A percentile compares a stretch with the other conserved stretches of the same genome.
These are phyloP conservation scores for Pseudogymnoascus sp. DNA, from an alignment of 2,329 filamentous ascomycete species.

Conservation along the genomic window DNA sequence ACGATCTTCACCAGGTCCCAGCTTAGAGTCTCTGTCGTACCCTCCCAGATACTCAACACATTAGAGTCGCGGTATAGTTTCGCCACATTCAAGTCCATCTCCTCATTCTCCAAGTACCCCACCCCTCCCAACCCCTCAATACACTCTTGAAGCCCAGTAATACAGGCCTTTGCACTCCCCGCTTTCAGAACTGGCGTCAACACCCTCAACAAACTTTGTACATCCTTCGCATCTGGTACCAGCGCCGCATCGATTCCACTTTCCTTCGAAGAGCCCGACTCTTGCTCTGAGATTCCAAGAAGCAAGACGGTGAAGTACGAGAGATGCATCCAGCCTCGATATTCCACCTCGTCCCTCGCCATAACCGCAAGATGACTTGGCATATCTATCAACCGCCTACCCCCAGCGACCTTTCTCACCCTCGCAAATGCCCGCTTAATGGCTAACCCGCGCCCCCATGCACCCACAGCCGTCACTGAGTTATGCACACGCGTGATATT, in stretches of 20 bases:
- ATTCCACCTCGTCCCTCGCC: slow-evolving; percentile 47
- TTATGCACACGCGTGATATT: slow-evolving; percentile 60
- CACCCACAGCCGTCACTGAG: slow-evolving; percentile 44
- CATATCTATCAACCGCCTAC: slow-evolving; percentile 41
- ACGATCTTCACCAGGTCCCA: slow-evolving; percentile 45
- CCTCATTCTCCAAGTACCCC: slow-evolving; percentile 56
- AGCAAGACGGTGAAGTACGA: slow-evolving; percentile 46
- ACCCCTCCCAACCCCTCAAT: slow-evolving; percentile 62
- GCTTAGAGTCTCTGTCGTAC: slow-evolving; percentile 64
- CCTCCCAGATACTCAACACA: slow-evolving; percentile 64
- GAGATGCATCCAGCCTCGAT: slow-evolving; percentile 50
- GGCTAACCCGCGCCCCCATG: slow-evolving; percentile 48
- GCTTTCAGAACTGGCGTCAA: slow-evolving; percentile 56
- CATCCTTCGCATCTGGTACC: slow-evolving; percentile 30
- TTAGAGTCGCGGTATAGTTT: slow-evolving; percentile 57
- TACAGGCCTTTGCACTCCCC: slow-evolving; percentile 44
- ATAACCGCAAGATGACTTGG: slow-evolving; percentile 52
- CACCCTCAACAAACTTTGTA: slow-evolving; percentile 43
- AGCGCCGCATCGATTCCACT: slow-evolving; percentile 24
- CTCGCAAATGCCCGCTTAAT: slow-evolving; percentile 52
- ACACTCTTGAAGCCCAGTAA: slow-evolving; percentile 45
- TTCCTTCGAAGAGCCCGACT: slow-evolving; percentile 17
- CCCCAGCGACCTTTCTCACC: slow-evolving; percentile 46
- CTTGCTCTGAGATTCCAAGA: slow-evolving; percentile 48
- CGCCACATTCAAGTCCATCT: slow-evolving; percentile 59